A percentile compares a stretch with the other conserved stretches of the same genome.
Conservation (phyloP, 352 stramenopile species). For the Nothophytophthora sp. region DNA sequence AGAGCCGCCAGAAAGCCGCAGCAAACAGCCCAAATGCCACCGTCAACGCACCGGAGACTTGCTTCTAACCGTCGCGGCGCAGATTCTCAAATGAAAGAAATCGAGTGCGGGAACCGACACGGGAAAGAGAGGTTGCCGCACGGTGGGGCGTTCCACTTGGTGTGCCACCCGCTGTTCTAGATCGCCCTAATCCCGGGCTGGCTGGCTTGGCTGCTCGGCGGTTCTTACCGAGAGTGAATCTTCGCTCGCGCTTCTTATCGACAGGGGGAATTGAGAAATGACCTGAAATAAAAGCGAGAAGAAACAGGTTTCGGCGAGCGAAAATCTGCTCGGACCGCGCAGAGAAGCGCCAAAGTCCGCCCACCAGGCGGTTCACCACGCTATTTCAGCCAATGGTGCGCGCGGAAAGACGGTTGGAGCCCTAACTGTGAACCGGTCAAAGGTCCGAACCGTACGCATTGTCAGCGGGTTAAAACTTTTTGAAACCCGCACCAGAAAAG, state of each 20-base stretch:
- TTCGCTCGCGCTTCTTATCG: slow-evolving; percentile 2
- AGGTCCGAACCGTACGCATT: background rate
- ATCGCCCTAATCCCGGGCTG: slow-evolving; percentile 1
- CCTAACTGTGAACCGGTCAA: background rate
- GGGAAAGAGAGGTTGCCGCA: slow-evolving; percentile 9
- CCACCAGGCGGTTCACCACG: background rate
- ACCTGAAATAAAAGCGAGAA: background rate
- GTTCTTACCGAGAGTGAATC: background rate
- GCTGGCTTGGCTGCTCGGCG: too few species aligned
- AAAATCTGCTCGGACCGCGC: background rate
- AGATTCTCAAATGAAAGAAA: slow-evolving; percentile 44
- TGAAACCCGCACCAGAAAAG: too few species aligned
- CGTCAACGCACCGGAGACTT: too few species aligned
- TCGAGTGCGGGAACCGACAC: slow-evolving; percentile 3
- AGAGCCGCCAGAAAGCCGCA: too few species aligned
- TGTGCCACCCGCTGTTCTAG: too few species aligned
- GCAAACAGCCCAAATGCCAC: too few species aligned
- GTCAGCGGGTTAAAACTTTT: background rate
- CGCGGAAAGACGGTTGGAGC: background rate
- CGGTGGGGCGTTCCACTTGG: too few species aligned
- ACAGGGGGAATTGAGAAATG: slow-evolving; percentile 2
- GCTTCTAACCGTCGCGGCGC: slow-evolving; percentile 15
- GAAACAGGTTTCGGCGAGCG: background rate
- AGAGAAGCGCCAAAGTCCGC: background rate
- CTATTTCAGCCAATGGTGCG: background rate